Conservation (phyloP, 2,329 filamentous ascomycete species). For the Aspergillus flavus region DNA sequence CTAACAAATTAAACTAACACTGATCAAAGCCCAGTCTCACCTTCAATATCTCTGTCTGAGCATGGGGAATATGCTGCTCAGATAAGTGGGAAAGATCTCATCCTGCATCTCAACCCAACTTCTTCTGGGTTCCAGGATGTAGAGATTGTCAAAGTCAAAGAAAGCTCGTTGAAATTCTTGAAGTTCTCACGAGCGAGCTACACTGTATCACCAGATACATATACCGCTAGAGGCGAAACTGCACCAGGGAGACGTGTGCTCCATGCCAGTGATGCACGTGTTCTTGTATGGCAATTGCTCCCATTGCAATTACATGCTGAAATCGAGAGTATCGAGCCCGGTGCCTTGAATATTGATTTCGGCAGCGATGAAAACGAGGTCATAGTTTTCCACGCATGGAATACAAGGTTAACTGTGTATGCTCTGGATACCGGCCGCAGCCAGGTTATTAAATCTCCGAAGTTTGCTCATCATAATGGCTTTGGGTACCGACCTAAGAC, state of each 20-base stretch:
- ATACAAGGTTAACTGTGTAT: slow-evolving; percentile 42
- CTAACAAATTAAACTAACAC: not conserved
- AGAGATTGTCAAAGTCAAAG: slow-evolving; percentile 35
- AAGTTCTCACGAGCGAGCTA: slow-evolving; percentile 29
- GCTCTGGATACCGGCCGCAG: slow-evolving; percentile 38
- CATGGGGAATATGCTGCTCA: slow-evolving; percentile 34
- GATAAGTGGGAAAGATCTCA: slow-evolving; percentile 34
- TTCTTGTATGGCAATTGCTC: slow-evolving; percentile 41
- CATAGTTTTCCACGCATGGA: slow-evolving; percentile 44
- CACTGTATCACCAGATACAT: not conserved
- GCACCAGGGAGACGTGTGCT: slow-evolving; percentile 35
- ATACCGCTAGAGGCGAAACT: slow-evolving; percentile 4
- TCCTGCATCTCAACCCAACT: slow-evolving; percentile 33
- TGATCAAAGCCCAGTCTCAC: slow-evolving; percentile 8
- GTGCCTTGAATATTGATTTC: slow-evolving; percentile 41
- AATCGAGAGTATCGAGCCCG: slow-evolving; percentile 43
- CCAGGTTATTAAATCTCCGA: slow-evolving; percentile 44
- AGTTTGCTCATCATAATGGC: slow-evolving; percentile 38
- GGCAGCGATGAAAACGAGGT: slow-evolving; percentile 40
- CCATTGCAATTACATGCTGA: slow-evolving; percentile 41
- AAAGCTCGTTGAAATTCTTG: slow-evolving; percentile 33
- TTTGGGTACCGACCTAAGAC: slow-evolving; percentile 46
- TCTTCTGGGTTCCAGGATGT: slow-evolving; percentile 34
- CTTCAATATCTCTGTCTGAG: slow-evolving; percentile 32
- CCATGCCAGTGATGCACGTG: slow-evolving; percentile 35